Evolutionary conservation across 169 alveolate species (phyloP).

Genomic region (Babesia sp.): DNA sequence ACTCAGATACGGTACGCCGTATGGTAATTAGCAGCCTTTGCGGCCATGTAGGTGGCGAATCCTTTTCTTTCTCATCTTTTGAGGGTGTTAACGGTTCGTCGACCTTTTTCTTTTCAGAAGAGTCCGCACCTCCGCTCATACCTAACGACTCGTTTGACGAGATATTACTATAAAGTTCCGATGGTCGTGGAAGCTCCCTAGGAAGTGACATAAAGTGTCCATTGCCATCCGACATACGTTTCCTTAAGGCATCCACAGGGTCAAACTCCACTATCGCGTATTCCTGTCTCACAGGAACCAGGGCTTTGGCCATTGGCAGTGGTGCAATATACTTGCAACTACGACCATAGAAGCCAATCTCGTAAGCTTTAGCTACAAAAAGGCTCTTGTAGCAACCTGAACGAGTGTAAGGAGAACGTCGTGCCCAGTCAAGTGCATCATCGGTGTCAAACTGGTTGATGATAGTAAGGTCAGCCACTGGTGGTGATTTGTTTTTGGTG

Average conservation of each 20-base stretch:
- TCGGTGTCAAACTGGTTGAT: constrained; percentile 62
- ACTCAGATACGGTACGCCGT: constrained; percentile 27
- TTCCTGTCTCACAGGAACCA: constrained; percentile 55
- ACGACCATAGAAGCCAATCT: constrained; percentile 67
- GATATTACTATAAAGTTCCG: not conserved
- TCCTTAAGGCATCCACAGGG: constrained; percentile 35
- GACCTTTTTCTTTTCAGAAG: constrained; percentile 1
- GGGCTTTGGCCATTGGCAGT: constrained; percentile 47
- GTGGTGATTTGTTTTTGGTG: constrained; percentile 11
- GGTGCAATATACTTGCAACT: constrained; percentile 48
- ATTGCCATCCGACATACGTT: constrained; percentile 43
- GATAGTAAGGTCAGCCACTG: constrained; percentile 51
- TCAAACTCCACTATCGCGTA: constrained; percentile 43
- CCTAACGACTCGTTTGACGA: not conserved
- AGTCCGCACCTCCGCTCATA: constrained; percentile 12
- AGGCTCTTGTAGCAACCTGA: constrained; percentile 66
- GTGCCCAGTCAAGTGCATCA: constrained; percentile 69
- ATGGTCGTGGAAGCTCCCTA: constrained; percentile 9
- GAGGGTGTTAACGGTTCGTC: not conserved
- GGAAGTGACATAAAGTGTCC: constrained; percentile 55
- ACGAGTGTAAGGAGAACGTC: constrained; percentile 62
- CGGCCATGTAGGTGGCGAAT: constrained; percentile 1
- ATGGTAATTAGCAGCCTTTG: constrained; percentile 43
- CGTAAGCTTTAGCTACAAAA: constrained; percentile 62
- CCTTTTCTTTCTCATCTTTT: not conserved